Evolutionary conservation across 306 rosid species (phyloP).

Genomic region (Trichosanthes truncata): DNA sequence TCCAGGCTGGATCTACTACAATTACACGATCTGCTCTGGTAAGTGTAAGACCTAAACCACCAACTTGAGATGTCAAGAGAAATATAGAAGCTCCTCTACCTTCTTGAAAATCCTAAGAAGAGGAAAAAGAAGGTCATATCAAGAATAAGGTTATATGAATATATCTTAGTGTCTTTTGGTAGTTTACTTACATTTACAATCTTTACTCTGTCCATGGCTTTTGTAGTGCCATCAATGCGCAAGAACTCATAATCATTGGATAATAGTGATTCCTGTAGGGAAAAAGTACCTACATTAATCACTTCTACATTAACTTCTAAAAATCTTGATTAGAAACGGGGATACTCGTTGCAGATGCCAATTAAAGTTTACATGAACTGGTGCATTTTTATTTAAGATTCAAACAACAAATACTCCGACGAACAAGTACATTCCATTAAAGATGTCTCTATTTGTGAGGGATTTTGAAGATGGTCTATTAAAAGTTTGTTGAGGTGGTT

Average conservation of each 20-base stretch:
- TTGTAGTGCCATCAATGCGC: conserved; percentile 94
- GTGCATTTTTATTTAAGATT: neutral
- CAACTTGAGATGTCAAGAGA: conserved; percentile 95
- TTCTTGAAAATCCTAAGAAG: conserved; percentile 73
- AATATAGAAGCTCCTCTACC: conserved; percentile 72
- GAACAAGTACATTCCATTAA: neutral
- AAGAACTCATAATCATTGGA: conserved; percentile 47
- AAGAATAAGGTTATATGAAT: neutral
- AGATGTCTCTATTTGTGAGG: neutral
- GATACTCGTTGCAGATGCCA: neutral
- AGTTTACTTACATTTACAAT: conserved; percentile 61
- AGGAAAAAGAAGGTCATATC: neutral
- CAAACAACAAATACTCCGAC: neutral
- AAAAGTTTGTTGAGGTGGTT: neutral
- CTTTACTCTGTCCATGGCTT: conserved; percentile 58
- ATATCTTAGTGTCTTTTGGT: neutral
- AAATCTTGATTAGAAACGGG: neutral
- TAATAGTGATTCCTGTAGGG: conserved; percentile 44
- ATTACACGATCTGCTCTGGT: conserved; percentile 96
- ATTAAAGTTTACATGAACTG: neutral
- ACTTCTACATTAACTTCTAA: neutral
- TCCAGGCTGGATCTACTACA: conserved; percentile 99
- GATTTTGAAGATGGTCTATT: neutral
- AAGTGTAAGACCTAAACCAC: conserved; percentile 93
- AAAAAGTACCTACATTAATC: neutral